phyloP scores from a whole-genome alignment of 2,329 filamentous ascomycete genomes.

The Paraphaeosphaeria minitans region DNA sequence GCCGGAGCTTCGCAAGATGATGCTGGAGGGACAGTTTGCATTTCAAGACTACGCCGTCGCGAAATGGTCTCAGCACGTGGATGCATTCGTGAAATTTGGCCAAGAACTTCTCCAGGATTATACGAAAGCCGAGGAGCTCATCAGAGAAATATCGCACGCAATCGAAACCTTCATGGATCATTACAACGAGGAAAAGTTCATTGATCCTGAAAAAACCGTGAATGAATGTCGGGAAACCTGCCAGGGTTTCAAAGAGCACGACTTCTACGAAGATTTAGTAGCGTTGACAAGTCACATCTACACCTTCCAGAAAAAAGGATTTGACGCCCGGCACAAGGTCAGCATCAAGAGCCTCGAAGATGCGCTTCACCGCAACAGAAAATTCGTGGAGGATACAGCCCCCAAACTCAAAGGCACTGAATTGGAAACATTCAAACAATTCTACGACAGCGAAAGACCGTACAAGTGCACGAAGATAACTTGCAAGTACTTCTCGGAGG shows the following conservation, averaged over 20 bases:
- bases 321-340: conserved; percentile 34
- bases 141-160: conserved; percentile 17
- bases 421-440: conserved; percentile 19
- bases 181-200: conserved; percentile 27
- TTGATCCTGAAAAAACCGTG: conserved; percentile 13
- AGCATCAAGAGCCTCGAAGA: conserved; percentile 35
- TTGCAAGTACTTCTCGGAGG: conserved; percentile 53
- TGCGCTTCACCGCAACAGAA: conserved; percentile 35
- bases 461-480: conserved; percentile 52
- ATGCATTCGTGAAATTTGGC: conserved; percentile 28
- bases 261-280: conserved; percentile 30
- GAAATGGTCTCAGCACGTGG: conserved; percentile 38
- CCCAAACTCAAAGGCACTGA: conserved; percentile 18
- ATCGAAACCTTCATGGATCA: conserved; percentile 27
- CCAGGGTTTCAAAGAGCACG: conserved; percentile 15
- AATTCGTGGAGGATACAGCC: conserved; percentile 33
- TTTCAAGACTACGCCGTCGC: conserved; percentile 40
- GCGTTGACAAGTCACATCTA: conserved; percentile 39
- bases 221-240: conserved; percentile 22
- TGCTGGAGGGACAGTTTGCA: conserved; percentile 27
- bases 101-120: conserved; percentile 22
- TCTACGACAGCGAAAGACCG: conserved; percentile 45
- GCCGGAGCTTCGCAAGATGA: conserved; percentile 16
- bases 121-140: background rate
- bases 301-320: conserved; percentile 36